Conservation (phyloP, 2,329 filamentous ascomycete genomes). For the Xylaria sp. region DNA sequence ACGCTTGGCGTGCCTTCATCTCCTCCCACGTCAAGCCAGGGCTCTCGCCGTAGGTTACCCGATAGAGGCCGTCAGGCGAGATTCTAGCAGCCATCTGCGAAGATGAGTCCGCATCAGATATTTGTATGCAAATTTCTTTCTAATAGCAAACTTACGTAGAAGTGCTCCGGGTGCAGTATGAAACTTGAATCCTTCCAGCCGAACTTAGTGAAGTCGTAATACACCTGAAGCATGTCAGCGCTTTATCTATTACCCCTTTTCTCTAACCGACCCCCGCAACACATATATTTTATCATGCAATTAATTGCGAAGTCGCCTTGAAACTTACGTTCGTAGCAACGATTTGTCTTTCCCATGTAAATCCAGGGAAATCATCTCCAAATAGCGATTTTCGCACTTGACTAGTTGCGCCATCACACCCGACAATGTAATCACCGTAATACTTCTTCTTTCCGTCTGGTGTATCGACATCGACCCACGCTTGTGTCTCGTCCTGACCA, state of each 20-base stretch:
- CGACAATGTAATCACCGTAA: constrained; percentile 64
- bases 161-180: constrained; percentile 69
- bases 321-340: constrained; percentile 68
- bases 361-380: constrained; percentile 66
- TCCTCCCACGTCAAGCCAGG: constrained; percentile 63
- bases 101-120: constrained; percentile 4
- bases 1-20: constrained; percentile 62
- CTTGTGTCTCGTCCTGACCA: constrained; percentile 57
- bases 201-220: constrained; percentile 68
- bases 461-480: constrained; percentile 58
- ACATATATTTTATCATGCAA: background rate
- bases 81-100: constrained; percentile 70
- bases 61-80: constrained; percentile 67
- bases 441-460: constrained; percentile 51
- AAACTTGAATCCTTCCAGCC: constrained; percentile 68
- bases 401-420: constrained; percentile 65
- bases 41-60: constrained; percentile 70
- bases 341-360: constrained; percentile 69
- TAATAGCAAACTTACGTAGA: constrained; percentile 52
- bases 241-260: background rate
- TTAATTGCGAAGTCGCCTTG: background rate
- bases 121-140: background rate
- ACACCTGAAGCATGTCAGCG: constrained; percentile 57
- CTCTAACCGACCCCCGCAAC: too few species aligned
- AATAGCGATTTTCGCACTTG: constrained; percentile 61